Evolutionary conservation across 148 eudicot genomes (phyloP).

Genomic region (Polygonum aviculare): DNA sequence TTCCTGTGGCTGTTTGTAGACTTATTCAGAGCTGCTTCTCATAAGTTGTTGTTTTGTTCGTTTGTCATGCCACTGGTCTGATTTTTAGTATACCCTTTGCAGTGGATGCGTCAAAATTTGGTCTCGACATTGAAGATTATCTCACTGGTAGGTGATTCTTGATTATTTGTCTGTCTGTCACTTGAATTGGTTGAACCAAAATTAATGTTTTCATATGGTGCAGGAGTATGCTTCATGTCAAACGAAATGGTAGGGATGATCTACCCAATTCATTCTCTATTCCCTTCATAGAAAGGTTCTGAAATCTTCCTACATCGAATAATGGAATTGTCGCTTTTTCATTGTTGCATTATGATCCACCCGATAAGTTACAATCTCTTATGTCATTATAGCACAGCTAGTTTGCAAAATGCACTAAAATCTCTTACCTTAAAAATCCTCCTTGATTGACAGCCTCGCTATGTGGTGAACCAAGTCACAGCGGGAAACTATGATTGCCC

Average conservation of each 20-base stretch:
- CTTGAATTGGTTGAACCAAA: not conserved
- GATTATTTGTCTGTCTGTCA: not conserved
- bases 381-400: not conserved
- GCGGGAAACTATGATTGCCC: constrained; percentile 96
- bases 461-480: constrained; percentile 91
- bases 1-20: not conserved
- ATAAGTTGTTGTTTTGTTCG: not conserved
- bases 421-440: too few relatives aligned
- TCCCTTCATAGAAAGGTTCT: not conserved
- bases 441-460: constrained; percentile 70
- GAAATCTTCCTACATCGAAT: not conserved
- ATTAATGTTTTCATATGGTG: constrained; percentile 5
- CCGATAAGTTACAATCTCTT: not conserved
- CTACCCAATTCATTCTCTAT: not conserved
- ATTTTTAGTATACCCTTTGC: not conserved
- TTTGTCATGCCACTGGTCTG: not conserved
- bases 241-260: constrained; percentile 13
- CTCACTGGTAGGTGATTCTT: constrained; percentile 12
- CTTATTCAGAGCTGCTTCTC: not conserved
- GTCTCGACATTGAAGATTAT: constrained; percentile 16
- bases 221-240: constrained; percentile 19
- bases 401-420: not conserved
- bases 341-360: not conserved
- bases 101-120: constrained; percentile 14
- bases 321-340: not conserved